Conservation (phyloP, 805 yeast species). For the Torulaspora maleeae region DNA sequence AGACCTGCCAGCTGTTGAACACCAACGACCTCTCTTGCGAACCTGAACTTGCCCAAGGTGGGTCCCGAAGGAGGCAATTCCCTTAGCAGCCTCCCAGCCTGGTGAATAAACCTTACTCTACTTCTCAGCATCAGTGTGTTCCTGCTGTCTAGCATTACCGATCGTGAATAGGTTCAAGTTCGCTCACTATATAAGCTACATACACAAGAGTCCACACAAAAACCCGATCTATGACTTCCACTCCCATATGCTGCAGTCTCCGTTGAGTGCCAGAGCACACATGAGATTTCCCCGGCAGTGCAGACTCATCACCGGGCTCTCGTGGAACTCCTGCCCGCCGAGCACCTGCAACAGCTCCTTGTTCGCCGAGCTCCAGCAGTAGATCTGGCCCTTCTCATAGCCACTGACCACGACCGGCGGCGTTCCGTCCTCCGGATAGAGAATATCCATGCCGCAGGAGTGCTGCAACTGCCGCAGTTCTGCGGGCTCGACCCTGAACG, state of each 20-base stretch:
- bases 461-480: constrained; percentile 16
- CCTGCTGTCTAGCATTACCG: not conserved
- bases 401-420: constrained; percentile 31
- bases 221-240: constrained; percentile 11
- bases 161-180: not conserved
- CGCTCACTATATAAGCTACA: not conserved
- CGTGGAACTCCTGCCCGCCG: constrained; percentile 11
- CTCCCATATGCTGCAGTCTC: constrained; percentile 29
- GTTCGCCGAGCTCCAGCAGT: constrained; percentile 27
- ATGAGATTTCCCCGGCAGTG: constrained; percentile 18
- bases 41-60: constrained; percentile 17
- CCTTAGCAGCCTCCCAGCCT: constrained; percentile 7
- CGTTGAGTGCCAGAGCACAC: constrained; percentile 28
- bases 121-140: not conserved
- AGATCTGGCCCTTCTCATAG: constrained; percentile 26
- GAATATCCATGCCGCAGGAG: constrained; percentile 30
- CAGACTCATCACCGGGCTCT: constrained; percentile 26
- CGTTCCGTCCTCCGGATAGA: constrained; percentile 20
- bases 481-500: constrained; percentile 38
- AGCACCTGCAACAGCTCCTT: constrained; percentile 21
- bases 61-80: constrained; percentile 13
- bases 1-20: constrained; percentile 10
- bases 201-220: not conserved
- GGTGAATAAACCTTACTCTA: constrained; percentile 4
- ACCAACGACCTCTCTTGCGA: constrained; percentile 13